These are phyloP conservation scores for Candida qinlingensis DNA, from an alignment of 805 yeast species.

Conservation along the genomic window DNA sequence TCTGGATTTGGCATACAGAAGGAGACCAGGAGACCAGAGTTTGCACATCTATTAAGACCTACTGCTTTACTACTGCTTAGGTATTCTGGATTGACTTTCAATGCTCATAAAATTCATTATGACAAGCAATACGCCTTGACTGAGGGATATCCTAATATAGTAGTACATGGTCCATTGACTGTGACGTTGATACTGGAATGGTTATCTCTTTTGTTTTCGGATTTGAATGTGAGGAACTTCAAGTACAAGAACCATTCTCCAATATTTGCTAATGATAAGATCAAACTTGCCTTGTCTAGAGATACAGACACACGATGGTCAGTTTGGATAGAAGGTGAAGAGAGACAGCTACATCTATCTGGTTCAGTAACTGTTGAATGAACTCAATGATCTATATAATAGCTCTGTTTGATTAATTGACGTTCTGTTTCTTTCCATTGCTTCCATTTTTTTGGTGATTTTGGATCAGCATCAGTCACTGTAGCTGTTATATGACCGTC, in stretches of 20 bases:
- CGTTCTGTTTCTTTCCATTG: conserved; percentile 45
- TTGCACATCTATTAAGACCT: conserved; percentile 29
- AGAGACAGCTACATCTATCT: conserved; percentile 10
- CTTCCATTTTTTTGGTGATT: conserved; percentile 38
- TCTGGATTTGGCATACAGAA: not conserved
- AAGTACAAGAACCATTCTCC: conserved; percentile 40
- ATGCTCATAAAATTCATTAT: conserved; percentile 81
- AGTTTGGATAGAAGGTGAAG: conserved; percentile 19
- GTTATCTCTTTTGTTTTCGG: conserved; percentile 27
- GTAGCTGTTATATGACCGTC: not conserved
- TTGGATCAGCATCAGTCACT: conserved; percentile 51
- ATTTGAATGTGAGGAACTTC: conserved; percentile 24
- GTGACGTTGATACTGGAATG: conserved; percentile 56
- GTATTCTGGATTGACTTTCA: conserved; percentile 73
- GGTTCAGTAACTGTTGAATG: conserved; percentile 12
- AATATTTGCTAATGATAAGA: conserved; percentile 32
- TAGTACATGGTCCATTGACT: conserved; percentile 81
- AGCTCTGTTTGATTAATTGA: conserved; percentile 16
- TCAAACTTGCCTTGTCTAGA: conserved; percentile 20
- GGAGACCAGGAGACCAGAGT: conserved; percentile 12
- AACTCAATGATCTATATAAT: conserved; percentile 16
- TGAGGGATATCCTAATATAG: conserved; percentile 57
- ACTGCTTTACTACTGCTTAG: conserved; percentile 44
- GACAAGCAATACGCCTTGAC: conserved; percentile 47
- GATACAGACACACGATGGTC: conserved; percentile 5